Conservation (phyloP, 441 rosid genomes). For the Manihot esculenta region DNA sequence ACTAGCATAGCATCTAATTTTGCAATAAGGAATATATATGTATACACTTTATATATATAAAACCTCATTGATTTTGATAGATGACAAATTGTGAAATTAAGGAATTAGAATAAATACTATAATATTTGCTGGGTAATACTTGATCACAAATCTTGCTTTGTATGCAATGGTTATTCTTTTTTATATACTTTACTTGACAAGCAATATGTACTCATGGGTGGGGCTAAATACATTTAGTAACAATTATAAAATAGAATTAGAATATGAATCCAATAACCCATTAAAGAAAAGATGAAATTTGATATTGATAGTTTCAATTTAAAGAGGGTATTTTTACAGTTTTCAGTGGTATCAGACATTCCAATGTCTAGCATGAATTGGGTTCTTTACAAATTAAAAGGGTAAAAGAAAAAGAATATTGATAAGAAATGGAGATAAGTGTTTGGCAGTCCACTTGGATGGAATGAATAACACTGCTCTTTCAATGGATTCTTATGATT, state of each 20-base stretch:
- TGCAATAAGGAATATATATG: background rate
- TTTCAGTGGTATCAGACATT: background rate
- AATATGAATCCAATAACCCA: background rate
- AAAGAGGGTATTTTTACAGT: background rate
- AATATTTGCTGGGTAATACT: constrained; percentile 6
- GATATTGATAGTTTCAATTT: background rate
- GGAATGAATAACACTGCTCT: background rate
- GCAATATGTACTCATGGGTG: background rate
- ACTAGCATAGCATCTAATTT: background rate
- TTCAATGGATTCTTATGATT: constrained; percentile 3
- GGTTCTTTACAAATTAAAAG: background rate
- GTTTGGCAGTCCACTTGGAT: background rate
- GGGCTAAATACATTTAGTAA: background rate
- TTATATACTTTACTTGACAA: background rate
- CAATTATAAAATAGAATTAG: constrained; percentile 1
- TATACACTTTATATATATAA: too few relatives aligned
- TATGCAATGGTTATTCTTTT: background rate
- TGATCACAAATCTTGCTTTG: constrained; percentile 6
- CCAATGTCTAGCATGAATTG: background rate
- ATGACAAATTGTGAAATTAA: constrained; percentile 7
- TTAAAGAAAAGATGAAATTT: background rate
- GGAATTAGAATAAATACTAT: constrained; percentile 3
- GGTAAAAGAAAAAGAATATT: background rate
- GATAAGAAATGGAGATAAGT: background rate
- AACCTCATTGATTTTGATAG: background rate